Percentiles rank a stretch among this genome's conserved stretches.
phyloP scores from a whole-genome alignment of 805 yeast genomes.

The Kockiozyma suomiensis region DNA sequence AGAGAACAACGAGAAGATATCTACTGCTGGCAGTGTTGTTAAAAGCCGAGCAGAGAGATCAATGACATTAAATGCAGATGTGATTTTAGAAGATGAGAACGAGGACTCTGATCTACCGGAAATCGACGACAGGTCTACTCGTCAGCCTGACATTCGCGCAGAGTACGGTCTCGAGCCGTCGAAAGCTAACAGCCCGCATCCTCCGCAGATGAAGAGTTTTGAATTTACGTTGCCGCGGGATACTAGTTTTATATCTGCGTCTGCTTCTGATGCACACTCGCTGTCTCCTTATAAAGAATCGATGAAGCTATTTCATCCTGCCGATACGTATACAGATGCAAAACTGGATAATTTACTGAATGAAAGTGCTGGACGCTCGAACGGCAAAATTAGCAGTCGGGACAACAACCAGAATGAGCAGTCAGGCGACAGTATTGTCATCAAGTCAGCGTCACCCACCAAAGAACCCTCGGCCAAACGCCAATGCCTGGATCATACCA shows the following conservation, averaged over 20 bases:
- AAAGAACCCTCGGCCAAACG: slow-evolving; percentile 30
- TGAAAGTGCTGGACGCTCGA: not conserved
- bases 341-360: slow-evolving; percentile 36
- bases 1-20: not conserved
- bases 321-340: slow-evolving; percentile 39
- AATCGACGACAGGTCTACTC: slow-evolving; percentile 12
- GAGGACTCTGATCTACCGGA: slow-evolving; percentile 1
- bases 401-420: not conserved
- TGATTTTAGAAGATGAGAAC: not conserved
- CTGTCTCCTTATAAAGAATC: slow-evolving; percentile 24
- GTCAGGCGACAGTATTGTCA: not conserved
- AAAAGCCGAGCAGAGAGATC: not conserved
- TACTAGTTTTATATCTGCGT: not conserved
- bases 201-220: slow-evolving; percentile 28
- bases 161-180: slow-evolving; percentile 17
- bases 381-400: not conserved
- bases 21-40: not conserved
- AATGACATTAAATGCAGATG: not conserved
- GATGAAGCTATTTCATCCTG: slow-evolving; percentile 37
- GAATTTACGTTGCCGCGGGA: slow-evolving; percentile 14
- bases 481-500: slow-evolving; percentile 10
- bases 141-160: slow-evolving; percentile 6
- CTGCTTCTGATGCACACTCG: not conserved
- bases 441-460: slow-evolving; percentile 19
- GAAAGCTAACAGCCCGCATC: slow-evolving; percentile 22